Conservation (phyloP, 176 grass and related monocot genomes). For the Alloteropsis semialata region DNA sequence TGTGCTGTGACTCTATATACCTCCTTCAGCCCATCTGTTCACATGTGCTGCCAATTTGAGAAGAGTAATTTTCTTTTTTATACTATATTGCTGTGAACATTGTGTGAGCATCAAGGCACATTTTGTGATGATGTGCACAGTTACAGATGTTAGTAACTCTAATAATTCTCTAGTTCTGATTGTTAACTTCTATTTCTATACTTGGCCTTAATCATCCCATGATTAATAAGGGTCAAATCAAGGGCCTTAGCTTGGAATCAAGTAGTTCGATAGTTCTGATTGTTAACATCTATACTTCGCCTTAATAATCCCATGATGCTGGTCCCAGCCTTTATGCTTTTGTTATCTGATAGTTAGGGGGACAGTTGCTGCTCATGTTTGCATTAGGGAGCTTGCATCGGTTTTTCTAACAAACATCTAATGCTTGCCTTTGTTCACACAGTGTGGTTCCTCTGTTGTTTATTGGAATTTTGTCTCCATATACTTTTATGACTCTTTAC, state of each 20-base stretch:
- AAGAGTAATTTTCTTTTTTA: too few relatives aligned
- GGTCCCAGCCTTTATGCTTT: not conserved
- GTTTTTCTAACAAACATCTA: not conserved
- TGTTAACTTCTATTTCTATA: not conserved
- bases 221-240: too few relatives aligned
- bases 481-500: conserved; percentile 29
- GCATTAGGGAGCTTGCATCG: conserved; percentile 2
- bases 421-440: conserved; percentile 20
- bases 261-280: not conserved
- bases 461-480: not conserved
- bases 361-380: not conserved
- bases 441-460: not conserved
- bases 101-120: not conserved
- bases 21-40: too few relatives aligned
- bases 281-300: not conserved
- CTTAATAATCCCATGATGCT: not conserved
- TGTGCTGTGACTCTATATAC: too few relatives aligned
- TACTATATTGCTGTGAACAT: too few relatives aligned
- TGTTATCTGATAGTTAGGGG: not conserved
- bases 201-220: not conserved
- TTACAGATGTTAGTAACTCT: not conserved
- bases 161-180: not conserved
- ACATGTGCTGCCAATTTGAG: too few relatives aligned
- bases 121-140: not conserved
- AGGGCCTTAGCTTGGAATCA: too few relatives aligned